phyloP scores from a whole-genome alignment of 2,329 filamentous ascomycete genomes.

The Diaporthe amygdali region DNA sequence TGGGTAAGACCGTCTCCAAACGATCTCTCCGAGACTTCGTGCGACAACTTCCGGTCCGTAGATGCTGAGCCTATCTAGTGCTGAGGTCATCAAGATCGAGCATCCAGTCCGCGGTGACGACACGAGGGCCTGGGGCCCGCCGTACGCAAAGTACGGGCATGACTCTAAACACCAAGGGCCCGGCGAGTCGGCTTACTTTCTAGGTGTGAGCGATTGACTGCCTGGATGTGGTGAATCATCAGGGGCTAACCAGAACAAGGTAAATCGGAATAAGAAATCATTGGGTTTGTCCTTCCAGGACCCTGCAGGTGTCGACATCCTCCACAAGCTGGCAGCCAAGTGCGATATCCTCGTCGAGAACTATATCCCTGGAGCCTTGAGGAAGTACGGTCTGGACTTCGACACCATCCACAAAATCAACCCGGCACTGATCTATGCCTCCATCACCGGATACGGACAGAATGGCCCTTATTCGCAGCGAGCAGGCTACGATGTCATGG shows the following conservation, averaged over 20 bases:
- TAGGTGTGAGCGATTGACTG: slow-evolving; percentile 66
- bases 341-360: slow-evolving; percentile 97
- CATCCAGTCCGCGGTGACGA: slow-evolving; percentile 92
- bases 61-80: slow-evolving; percentile 57
- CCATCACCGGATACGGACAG: slow-evolving; percentile 96
- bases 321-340: slow-evolving; percentile 82
- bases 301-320: slow-evolving; percentile 79
- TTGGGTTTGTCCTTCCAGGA: slow-evolving; percentile 90
- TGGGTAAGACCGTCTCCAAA: slow-evolving; percentile 68
- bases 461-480: slow-evolving; percentile 87
- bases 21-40: slow-evolving; percentile 5
- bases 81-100: slow-evolving; percentile 97
- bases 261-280: slow-evolving; percentile 97
- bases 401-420: slow-evolving; percentile 81
- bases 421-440: slow-evolving; percentile 87
- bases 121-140: slow-evolving; percentile 94
- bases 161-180: slow-evolving; percentile 67
- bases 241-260: slow-evolving; percentile 53
- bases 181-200: slow-evolving; percentile 94
- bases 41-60: slow-evolving; percentile 2
- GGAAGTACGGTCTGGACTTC: slow-evolving; percentile 92
- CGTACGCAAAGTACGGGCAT: slow-evolving; percentile 80
- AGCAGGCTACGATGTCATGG: slow-evolving; percentile 98
- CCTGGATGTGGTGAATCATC: not conserved
- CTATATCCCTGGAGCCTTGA: slow-evolving; percentile 86